These are phyloP conservation scores for Dysphania ambrosioides DNA, from an alignment of 148 eudicot species.

Conservation along the genomic window DNA sequence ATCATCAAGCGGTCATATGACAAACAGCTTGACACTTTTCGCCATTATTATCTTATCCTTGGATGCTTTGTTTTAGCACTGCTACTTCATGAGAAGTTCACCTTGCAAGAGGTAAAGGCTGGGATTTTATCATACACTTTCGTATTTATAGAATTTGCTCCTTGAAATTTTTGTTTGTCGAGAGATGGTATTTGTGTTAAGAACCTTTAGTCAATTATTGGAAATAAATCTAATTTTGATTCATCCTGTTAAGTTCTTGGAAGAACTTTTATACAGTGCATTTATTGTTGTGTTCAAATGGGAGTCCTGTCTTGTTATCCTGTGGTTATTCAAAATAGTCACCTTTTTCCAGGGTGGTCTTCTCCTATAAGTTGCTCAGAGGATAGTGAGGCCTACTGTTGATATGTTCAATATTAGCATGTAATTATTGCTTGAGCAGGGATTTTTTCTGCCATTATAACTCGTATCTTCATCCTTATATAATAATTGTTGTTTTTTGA, in stretches of 20 bases:
- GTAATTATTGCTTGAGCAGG: background rate
- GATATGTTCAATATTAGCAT: background rate
- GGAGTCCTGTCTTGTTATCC: background rate
- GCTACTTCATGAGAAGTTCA: slow-evolving; percentile 73
- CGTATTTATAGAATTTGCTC: background rate
- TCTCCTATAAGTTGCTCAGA: background rate
- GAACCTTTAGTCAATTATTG: background rate
- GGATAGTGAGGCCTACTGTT: background rate
- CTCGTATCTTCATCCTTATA: background rate
- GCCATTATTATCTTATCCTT: slow-evolving; percentile 58
- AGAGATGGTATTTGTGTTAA: background rate
- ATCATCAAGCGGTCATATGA: slow-evolving; percentile 73
- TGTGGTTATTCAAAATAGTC: background rate
- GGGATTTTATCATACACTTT: background rate
- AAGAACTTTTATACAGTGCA: background rate
- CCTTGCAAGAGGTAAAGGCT: slow-evolving; percentile 63
- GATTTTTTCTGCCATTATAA: background rate
- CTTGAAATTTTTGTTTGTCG: background rate
- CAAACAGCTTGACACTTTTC: slow-evolving; percentile 69
- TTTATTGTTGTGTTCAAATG: background rate
- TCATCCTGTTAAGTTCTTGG: background rate
- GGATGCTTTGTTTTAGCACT: slow-evolving; percentile 64
- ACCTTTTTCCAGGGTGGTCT: background rate
- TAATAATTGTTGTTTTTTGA: background rate
- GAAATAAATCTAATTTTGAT: background rate